Base-by-base conservation (phyloP, 1,139 yeast species). In the Taphrina sp. region DNA sequence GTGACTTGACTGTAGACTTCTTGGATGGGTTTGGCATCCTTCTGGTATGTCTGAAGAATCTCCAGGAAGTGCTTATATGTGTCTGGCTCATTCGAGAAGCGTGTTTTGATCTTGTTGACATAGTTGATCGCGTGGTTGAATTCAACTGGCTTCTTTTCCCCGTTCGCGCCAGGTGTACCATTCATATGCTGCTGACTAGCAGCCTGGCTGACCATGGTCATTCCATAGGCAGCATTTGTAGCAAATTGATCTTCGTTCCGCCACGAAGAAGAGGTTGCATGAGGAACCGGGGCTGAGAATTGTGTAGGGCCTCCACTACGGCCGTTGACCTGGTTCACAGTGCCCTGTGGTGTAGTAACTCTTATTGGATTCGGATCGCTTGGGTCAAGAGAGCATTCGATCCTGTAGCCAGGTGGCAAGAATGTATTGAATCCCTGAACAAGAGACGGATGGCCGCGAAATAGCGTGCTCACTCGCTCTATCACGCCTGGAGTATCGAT, bases 401-500 rank as follows among this genome's bases (percentile, higher is more conserved):
- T 90, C 62, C 95, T 78, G 70, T 89, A 92, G 1, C 98, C 99
- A 12, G 95, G 96, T 1, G 99, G 99, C 62, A 92, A 76, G 67
- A 92, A 92, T 0, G 99, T 92, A 72, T 92, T 92, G 72, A 92
- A 94, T 0, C 99, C 98, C 71, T 92, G 97, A 61, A 92, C 90
- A 66, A 92, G 76, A 64, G 81, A 81, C 1, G 96, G 96, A 69
- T 89, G 96, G 3, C 97, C 98, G 61, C 89, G 79, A 69, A 92
- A 92, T 59, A 92, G 74, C 1, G 85, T 80, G 0, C 96, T 88
- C 0, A 92, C 98, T 58, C 98, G 77, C 67, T 89, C 96, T 67
- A 92, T 92, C 34, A 92, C 99, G 19, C 97, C 99, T 0, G 98
- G 98, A 1, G 99, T 92, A 70, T 94, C 97, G 66, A 92, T 90